Conservation (phyloP, 1,284 basidiomycete species). For the Schizophyllum amplum region DNA sequence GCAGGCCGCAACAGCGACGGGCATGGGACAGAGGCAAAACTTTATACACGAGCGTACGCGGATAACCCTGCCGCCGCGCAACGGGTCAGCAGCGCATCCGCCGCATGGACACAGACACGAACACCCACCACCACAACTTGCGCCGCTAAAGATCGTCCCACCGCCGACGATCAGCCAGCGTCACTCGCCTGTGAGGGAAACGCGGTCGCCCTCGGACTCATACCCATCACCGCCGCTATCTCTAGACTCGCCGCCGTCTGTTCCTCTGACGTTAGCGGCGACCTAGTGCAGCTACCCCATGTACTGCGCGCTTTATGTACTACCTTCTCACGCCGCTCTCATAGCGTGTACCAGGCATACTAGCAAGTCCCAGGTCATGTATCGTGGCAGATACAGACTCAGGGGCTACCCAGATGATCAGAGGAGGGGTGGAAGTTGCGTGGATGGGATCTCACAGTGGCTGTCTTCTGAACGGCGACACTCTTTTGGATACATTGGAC, state of each 20-base stretch:
- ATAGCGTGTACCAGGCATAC: no score
- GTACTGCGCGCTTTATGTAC: neutral
- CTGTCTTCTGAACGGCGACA: no score
- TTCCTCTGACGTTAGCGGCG: neutral
- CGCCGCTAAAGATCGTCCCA: conserved; percentile 16
- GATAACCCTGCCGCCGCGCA: neutral
- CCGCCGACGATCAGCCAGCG: conserved; percentile 16
- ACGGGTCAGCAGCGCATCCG: conserved; percentile 6
- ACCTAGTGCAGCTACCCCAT: neutral
- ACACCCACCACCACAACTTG: conserved; percentile 11
- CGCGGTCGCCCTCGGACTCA: conserved; percentile 36
- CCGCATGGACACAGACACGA: conserved; percentile 9
- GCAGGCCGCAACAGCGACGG: neutral
- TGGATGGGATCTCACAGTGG: no score
- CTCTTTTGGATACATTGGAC: no score
- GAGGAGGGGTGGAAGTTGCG: no score
- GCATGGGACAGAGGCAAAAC: neutral
- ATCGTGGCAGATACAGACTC: no score
- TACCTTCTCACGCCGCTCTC: neutral
- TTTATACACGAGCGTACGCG: neutral
- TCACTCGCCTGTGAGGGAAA: neutral
- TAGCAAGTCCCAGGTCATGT: no score
- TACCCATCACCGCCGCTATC: conserved; percentile 76
- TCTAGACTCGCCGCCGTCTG: conserved; percentile 54
- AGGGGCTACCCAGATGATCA: no score